Conservation (phyloP, 2,329 filamentous ascomycete species). For the Epichloe bromicola region DNA sequence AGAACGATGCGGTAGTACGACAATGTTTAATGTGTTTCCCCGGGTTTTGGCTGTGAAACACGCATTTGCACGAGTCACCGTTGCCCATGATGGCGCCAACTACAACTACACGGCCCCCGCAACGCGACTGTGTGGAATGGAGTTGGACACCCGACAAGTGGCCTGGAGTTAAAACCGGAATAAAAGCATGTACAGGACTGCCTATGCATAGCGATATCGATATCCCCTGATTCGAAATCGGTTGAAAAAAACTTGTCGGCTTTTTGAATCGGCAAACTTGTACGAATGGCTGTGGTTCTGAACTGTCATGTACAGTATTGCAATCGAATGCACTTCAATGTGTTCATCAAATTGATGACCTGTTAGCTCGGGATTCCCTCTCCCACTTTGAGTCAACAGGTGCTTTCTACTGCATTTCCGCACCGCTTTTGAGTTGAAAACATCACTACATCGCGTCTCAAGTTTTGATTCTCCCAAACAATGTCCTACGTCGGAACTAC, state of each 20-base stretch:
- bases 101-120: neutral
- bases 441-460: too few species aligned
- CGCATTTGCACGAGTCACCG: neutral
- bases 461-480: too few species aligned
- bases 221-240: neutral
- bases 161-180: neutral
- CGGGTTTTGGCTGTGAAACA: neutral
- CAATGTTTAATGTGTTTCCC: neutral
- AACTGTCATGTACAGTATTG: too few species aligned
- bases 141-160: neutral
- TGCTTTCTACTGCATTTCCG: too few species aligned
- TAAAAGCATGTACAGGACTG: neutral
- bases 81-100: neutral
- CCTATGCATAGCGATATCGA: constrained; percentile 3
- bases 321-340: too few species aligned
- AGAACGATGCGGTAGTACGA: neutral
- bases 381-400: too few species aligned
- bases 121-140: neutral
- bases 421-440: too few species aligned
- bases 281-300: neutral
- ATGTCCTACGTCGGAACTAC: neutral
- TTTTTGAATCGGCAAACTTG: neutral
- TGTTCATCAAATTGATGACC: too few species aligned
- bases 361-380: too few species aligned
- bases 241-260: neutral